Conservation (phyloP, 495 filamentous ascomycete species). For the Neurospora tetraspora region DNA sequence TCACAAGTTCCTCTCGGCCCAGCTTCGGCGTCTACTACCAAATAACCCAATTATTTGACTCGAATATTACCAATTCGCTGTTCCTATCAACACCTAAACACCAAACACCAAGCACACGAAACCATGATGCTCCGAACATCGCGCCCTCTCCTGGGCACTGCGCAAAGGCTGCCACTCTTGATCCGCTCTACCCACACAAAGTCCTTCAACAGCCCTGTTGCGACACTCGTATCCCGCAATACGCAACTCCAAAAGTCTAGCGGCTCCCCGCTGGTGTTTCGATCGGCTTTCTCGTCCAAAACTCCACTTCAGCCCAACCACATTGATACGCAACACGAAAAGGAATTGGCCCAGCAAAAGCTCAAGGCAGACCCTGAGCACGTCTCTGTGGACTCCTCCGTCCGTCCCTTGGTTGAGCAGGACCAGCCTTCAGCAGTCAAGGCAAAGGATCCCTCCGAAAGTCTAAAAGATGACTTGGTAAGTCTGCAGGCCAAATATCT, state of each 20-base stretch:
- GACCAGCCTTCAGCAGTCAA: conserved; percentile 16
- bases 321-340: conserved; percentile 44
- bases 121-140: conserved; percentile 13
- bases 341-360: conserved; percentile 37
- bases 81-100: neutral
- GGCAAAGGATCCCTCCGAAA: conserved; percentile 55
- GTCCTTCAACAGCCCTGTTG: neutral
- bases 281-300: conserved; percentile 14
- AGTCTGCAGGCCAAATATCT: conserved; percentile 14
- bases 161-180: conserved; percentile 4
- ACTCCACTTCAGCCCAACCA: conserved; percentile 15
- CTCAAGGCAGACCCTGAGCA: conserved; percentile 45
- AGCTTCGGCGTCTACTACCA: neutral
- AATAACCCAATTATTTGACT: neutral
- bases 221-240: neutral
- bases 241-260: neutral
- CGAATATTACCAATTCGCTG: neutral
- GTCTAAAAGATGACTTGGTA: conserved; percentile 67
- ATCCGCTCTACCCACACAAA: conserved; percentile 1
- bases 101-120: neutral
- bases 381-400: conserved; percentile 46
- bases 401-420: conserved; percentile 44
- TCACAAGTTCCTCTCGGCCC: neutral
- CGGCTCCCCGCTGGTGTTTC: neutral
- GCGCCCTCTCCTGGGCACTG: conserved; percentile 7